These are phyloP conservation scores for Rhizophagus clarus DNA, from an alignment of 192 early-diverging fungal genomes.

Conservation along the genomic window DNA sequence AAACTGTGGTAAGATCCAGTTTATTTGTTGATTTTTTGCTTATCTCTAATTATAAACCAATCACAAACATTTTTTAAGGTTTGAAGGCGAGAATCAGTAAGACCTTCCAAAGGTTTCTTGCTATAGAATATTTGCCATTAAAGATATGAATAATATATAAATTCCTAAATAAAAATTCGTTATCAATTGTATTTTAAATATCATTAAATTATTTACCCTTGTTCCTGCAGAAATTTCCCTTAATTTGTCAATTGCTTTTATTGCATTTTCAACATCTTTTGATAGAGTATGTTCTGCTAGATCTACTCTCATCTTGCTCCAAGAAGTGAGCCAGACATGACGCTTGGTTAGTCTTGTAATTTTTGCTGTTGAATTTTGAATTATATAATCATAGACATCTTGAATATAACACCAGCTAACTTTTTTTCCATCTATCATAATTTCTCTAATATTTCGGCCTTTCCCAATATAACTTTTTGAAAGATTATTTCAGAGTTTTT, in stretches of 20 bases:
- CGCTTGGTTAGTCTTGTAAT: neutral
- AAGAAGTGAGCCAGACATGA: neutral
- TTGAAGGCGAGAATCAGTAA: no score
- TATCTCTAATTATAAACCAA: no score
- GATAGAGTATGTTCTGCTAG: neutral
- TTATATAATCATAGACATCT: neutral
- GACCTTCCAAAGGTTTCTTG: no score
- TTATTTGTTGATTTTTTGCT: neutral
- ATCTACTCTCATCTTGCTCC: neutral
- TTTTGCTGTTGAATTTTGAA: neutral
- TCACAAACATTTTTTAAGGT: no score
- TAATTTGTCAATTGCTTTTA: neutral
- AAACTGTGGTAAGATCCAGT: neutral
- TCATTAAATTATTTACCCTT: neutral
- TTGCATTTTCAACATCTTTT: neutral
- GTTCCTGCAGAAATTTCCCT: neutral
- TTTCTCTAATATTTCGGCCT: neutral
- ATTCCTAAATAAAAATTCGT: no score
- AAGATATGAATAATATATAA: no score
- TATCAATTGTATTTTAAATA: no score
- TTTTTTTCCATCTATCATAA: neutral
- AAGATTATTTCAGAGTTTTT: neutral
- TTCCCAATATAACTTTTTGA: no score
- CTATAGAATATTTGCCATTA: no score
- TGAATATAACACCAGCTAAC: neutral